Percentiles rank a stretch among this genome's conserved stretches.
phyloP scores from a whole-genome alignment of 2,329 filamentous ascomycete species.

The Claviceps citrina region DNA sequence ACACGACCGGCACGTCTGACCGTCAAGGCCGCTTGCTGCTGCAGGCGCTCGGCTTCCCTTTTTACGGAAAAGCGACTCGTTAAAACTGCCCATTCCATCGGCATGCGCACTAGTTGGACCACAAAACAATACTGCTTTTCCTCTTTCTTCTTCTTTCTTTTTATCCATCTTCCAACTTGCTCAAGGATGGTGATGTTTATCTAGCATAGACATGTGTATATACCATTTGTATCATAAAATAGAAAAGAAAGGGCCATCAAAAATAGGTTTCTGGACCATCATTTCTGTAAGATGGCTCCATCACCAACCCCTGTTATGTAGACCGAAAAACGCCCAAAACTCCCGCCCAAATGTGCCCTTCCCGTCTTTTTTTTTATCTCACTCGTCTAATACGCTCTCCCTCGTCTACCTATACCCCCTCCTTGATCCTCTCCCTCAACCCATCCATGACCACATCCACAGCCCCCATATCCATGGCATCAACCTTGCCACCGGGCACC shows the following conservation, averaged over 20 bases:
- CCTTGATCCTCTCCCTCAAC: slow-evolving; percentile 40
- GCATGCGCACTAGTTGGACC: no score
- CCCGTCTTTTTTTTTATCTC: no score
- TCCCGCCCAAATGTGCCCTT: slow-evolving; percentile 20
- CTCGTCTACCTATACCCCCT: slow-evolving; percentile 6
- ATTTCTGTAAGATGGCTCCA: background rate
- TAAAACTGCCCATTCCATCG: slow-evolving; percentile 7
- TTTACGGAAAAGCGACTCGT: slow-evolving; percentile 54
- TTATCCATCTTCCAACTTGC: background rate
- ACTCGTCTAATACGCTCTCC: background rate
- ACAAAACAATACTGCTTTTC: background rate
- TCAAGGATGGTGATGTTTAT: background rate
- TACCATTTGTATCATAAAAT: slow-evolving; percentile 19
- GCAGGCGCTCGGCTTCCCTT: slow-evolving; percentile 41
- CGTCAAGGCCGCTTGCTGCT: slow-evolving; percentile 64
- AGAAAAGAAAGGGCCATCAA: background rate
- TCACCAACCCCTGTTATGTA: background rate
- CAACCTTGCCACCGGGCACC: slow-evolving; percentile 38
- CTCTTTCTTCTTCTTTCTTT: background rate
- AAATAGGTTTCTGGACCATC: background rate
- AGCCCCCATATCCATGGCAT: slow-evolving; percentile 75
- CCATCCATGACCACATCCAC: slow-evolving; percentile 60
- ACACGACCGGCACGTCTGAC: slow-evolving; percentile 74
- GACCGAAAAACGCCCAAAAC: slow-evolving; percentile 15
- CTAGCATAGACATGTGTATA: slow-evolving; percentile 18